phyloP scores from a whole-genome alignment of 2,329 filamentous ascomycete genomes.

The Sphaerostilbella broomeana region DNA sequence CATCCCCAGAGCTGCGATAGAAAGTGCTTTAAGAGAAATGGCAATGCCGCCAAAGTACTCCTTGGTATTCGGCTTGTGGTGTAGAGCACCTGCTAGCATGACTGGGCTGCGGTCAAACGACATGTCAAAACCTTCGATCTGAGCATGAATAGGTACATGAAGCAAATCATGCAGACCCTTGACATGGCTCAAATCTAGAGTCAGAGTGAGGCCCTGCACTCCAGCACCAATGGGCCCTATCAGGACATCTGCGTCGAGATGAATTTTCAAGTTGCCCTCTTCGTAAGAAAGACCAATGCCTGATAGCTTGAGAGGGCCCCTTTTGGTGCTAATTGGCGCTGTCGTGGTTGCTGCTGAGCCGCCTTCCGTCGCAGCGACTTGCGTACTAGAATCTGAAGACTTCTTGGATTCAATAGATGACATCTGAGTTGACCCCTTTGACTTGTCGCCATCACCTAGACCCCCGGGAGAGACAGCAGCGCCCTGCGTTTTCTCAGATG shows the following conservation, averaged over 20 bases:
- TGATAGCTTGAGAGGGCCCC: neutral
- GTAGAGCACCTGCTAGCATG: neutral
- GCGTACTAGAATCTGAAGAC: neutral
- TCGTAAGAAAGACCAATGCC: neutral
- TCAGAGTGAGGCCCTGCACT: neutral
- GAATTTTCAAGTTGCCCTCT: neutral
- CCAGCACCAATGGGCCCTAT: neutral
- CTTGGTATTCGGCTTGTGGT: neutral
- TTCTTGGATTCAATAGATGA: neutral
- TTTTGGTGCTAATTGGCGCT: neutral
- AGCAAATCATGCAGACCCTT: neutral
- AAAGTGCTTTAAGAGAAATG: neutral
- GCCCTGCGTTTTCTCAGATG: neutral
- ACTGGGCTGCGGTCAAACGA: neutral
- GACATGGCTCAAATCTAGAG: neutral
- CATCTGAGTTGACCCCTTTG: neutral
- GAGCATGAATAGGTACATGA: neutral
- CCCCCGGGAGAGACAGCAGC: too few species aligned
- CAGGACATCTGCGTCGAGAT: neutral
- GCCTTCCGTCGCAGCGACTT: neutral
- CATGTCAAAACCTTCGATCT: neutral
- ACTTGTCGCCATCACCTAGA: too few species aligned
- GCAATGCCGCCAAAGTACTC: neutral
- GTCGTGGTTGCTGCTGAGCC: neutral
- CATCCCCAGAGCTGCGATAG: neutral